Percentiles rank a stretch among this genome's conserved stretches.
Conservation (phyloP, 2,329 filamentous ascomycete species). For the Fusarium proliferatum region DNA sequence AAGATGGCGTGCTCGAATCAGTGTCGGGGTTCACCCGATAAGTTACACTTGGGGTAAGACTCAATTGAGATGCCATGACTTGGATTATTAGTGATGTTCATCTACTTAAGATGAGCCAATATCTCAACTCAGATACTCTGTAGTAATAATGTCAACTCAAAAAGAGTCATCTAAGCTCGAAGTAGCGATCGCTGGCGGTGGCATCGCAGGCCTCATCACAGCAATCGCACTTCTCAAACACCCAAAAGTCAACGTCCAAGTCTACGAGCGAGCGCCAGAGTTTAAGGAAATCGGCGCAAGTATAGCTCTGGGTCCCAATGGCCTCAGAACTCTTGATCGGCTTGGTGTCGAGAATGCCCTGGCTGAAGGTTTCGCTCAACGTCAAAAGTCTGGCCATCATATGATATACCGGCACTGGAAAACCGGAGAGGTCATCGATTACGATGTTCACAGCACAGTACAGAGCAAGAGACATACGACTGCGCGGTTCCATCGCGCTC, state of each 20-base stretch:
- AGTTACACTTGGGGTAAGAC: neutral
- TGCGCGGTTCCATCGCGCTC: neutral
- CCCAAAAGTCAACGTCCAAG: slow-evolving; percentile 55
- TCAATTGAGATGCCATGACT: neutral
- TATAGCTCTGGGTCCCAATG: slow-evolving; percentile 64
- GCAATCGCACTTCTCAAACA: slow-evolving; percentile 58
- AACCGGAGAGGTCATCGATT: neutral
- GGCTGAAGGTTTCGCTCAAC: neutral
- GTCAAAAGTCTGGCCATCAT: neutral
- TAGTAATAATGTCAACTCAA: neutral
- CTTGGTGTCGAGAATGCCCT: neutral
- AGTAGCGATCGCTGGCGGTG: slow-evolving; percentile 61
- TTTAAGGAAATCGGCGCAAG: slow-evolving; percentile 50
- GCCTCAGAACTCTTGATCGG: slow-evolving; percentile 57
- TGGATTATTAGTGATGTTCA: slow-evolving; percentile 9
- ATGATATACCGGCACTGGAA: neutral
- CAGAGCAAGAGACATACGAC: neutral
- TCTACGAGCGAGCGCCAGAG: slow-evolving; percentile 61
- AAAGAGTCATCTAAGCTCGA: neutral
- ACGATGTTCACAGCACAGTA: neutral
- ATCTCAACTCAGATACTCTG: fast-evolving
- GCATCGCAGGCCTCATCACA: slow-evolving; percentile 61
- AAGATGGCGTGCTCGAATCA: slow-evolving; percentile 13
- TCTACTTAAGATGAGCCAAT: neutral
- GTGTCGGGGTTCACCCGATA: neutral